Conservation (phyloP, 805 yeast genomes). For the Metschnikowia drakensbergensis region DNA sequence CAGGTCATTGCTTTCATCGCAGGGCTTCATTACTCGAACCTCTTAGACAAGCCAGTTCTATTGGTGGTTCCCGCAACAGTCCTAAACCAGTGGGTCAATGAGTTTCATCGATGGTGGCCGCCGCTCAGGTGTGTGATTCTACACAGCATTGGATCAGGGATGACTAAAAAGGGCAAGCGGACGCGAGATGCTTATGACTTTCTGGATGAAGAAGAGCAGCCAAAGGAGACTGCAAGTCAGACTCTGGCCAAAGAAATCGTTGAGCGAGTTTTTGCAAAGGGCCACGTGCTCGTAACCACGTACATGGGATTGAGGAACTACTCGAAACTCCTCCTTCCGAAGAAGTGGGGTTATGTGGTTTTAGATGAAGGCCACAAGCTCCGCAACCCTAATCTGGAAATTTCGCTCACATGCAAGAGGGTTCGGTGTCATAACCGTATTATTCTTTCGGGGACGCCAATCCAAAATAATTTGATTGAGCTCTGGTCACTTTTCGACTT, state of each 20-base stretch:
- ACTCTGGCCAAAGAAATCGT: slow-evolving; percentile 47
- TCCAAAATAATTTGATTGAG: slow-evolving; percentile 88
- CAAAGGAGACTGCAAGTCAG: slow-evolving; percentile 19
- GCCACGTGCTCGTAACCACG: slow-evolving; percentile 87
- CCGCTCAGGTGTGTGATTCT: slow-evolving; percentile 79
- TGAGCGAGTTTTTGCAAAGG: slow-evolving; percentile 56
- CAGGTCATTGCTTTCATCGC: slow-evolving; percentile 90
- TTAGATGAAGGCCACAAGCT: slow-evolving; percentile 97
- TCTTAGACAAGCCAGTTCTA: slow-evolving; percentile 70
- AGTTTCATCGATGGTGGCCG: slow-evolving; percentile 98
- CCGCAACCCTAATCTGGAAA: slow-evolving; percentile 87
- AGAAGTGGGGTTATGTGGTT: slow-evolving; percentile 85
- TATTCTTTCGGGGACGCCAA: slow-evolving; percentile 93
- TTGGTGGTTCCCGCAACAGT: slow-evolving; percentile 97
- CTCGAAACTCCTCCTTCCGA: slow-evolving; percentile 56
- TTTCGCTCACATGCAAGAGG: slow-evolving; percentile 81
- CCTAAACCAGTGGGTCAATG: slow-evolving; percentile 94
- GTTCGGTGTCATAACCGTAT: slow-evolving; percentile 80
- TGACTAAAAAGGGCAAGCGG: slow-evolving; percentile 37
- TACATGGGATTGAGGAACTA: slow-evolving; percentile 81
- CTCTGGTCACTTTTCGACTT: slow-evolving; percentile 95
- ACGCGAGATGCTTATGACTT: slow-evolving; percentile 36
- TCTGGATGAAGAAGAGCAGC: slow-evolving; percentile 3
- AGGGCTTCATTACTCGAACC: slow-evolving; percentile 78
- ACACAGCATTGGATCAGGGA: slow-evolving; percentile 90